phyloP scores from a whole-genome alignment of 1,139 yeast species.

The Protomyces inouyei region DNA sequence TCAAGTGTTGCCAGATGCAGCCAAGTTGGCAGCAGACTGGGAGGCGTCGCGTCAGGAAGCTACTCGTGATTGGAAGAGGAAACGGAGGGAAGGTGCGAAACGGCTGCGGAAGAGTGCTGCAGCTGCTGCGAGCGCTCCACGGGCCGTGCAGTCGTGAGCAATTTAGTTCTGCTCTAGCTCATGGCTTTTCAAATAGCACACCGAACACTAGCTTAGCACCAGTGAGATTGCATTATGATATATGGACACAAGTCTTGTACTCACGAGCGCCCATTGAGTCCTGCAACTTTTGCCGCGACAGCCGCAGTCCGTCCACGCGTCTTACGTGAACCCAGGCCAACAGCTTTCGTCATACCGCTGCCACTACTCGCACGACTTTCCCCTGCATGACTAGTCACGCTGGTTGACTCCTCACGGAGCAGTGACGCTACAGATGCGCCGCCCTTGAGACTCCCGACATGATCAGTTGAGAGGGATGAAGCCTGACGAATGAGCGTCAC shows the following conservation, averaged over 20 bases:
- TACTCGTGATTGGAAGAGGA: slow-evolving; percentile 24
- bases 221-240: too few relatives aligned
- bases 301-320: neutral
- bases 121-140: neutral
- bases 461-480: neutral
- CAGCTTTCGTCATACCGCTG: neutral
- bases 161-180: too few relatives aligned
- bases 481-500: neutral
- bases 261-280: neutral
- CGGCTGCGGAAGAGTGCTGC: slow-evolving; percentile 1
- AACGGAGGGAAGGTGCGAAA: slow-evolving; percentile 20
- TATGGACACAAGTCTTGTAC: too few relatives aligned
- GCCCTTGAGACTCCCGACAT: neutral
- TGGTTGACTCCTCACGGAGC: neutral
- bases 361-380: neutral
- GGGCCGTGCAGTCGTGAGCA: neutral
- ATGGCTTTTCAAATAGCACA: too few relatives aligned
- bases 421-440: neutral
- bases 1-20: neutral
- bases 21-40: slow-evolving; percentile 1
- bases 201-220: too few relatives aligned
- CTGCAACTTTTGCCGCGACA: neutral
- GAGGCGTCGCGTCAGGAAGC: slow-evolving; percentile 17
- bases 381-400: neutral
- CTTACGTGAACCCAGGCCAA: neutral